phyloP scores from a whole-genome alignment of 2,329 filamentous ascomycete genomes.

The Calonectria naviculata region DNA sequence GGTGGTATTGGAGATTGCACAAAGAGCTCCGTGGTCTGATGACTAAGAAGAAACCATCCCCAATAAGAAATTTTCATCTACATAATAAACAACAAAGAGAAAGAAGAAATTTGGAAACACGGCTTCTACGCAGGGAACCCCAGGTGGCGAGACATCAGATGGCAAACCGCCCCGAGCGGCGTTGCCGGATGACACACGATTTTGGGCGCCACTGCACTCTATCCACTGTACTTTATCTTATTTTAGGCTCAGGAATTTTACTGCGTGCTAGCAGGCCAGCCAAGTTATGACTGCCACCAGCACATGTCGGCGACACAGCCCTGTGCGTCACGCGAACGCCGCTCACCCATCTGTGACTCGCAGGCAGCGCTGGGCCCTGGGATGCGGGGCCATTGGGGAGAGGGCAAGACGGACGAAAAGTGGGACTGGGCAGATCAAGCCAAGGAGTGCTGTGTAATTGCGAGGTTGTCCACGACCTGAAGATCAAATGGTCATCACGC shows the following conservation, averaged over 20 bases:
- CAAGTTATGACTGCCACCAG: slow-evolving; percentile 5
- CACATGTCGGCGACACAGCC: slow-evolving; percentile 18
- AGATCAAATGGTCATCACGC: neutral
- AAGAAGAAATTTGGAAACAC: neutral
- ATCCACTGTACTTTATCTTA: too few relatives aligned
- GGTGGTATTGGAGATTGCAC: too few relatives aligned
- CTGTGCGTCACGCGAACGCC: slow-evolving; percentile 28
- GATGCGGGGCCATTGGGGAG: neutral
- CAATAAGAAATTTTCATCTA: neutral
- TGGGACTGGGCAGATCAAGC: neutral
- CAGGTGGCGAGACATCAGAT: neutral
- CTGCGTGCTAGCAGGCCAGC: too few relatives aligned
- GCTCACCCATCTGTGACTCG: slow-evolving; percentile 24
- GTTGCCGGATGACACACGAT: neutral
- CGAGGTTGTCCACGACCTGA: neutral
- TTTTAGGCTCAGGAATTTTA: neutral
- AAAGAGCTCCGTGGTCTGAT: too few relatives aligned
- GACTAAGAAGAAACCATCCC: neutral
- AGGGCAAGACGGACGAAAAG: neutral
- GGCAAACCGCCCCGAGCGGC: neutral
- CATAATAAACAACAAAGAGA: neutral
- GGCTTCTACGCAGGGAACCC: neutral
- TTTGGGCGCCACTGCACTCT: too few relatives aligned
- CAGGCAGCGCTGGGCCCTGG: slow-evolving; percentile 1
- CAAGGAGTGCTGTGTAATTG: neutral